Base-by-base conservation (phyloP, 164 flowering plant genomes). In the Houttuynia cordata region DNA sequence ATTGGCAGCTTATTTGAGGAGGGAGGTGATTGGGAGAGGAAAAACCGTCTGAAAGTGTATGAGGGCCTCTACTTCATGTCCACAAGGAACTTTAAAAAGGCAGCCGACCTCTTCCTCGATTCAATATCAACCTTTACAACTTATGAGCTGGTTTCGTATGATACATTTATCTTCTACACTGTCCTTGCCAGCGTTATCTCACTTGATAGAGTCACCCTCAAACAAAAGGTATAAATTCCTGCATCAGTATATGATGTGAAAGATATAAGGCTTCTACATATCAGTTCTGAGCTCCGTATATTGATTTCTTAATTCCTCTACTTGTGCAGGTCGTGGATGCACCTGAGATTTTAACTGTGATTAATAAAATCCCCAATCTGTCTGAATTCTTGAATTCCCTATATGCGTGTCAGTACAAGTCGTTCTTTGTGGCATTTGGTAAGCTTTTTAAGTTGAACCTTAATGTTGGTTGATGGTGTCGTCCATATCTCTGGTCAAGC, bases 11-110 rank as follows among this genome's bases (percentile, higher is more conserved):
- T 93, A 77, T 93, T 93, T 75, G 99, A 93, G 69, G 97, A 93
- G 75, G 99, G 97, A 51, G 99, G 99, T 76, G 99, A 93, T 68
- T 93, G 97, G 99, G 97, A 93, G 69, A 88, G 97, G 79, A 93
- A 93, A 78, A 93, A 93, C 68, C 81, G 97, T 0, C 71, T 93
- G 77, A 90, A 93, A 77, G 99, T 93, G 63, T 93, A 93, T 62
- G 99, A 93, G 68, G 97, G 99, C 62, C 74, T 90, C 66, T 90
- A 73, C 71, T 93, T 86, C 88, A 81, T 93, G 97, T 76, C 99
- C 60, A 81, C 96, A 24, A 80, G 99, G 60, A 82, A 88, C 65
- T 93, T 93, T 66, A 88, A 83, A 79, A 86, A 85, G 73, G 98
- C 98, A 13, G 86, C 96, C 0, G 58, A 67, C 65, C 77, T 93